Evolutionary conservation across 2,329 filamentous ascomycete genomes (phyloP).

Genomic region (Madurella mycetomatis): DNA sequence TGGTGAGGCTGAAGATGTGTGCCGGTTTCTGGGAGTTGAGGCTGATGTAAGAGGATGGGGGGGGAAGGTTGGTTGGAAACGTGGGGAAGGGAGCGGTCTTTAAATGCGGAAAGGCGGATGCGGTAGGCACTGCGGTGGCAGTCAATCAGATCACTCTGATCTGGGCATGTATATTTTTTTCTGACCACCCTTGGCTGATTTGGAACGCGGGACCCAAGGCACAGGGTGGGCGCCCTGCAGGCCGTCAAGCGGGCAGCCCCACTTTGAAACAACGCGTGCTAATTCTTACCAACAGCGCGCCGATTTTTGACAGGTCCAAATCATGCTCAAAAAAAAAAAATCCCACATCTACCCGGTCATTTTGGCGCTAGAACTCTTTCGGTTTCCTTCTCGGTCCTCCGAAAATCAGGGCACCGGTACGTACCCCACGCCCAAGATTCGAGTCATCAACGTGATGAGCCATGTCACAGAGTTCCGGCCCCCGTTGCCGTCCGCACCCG

Average conservation of each 20-base stretch:
- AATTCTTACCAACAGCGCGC: background rate
- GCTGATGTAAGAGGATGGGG: conserved; percentile 8
- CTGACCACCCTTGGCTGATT: conserved; percentile 24
- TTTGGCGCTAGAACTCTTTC: conserved; percentile 6
- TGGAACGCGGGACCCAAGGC: conserved; percentile 11
- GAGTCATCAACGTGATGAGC: background rate
- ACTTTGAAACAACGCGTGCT: conserved; percentile 8
- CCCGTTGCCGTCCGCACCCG: conserved; percentile 2
- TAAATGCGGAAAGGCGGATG: conserved; percentile 26
- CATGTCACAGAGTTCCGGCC: background rate
- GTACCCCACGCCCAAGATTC: background rate
- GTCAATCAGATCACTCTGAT: conserved; percentile 24
- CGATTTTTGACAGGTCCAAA: conserved; percentile 13
- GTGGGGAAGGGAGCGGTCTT: conserved; percentile 27
- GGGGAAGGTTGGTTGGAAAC: conserved; percentile 19
- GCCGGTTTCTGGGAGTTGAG: conserved; percentile 9
- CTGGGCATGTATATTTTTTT: conserved; percentile 13
- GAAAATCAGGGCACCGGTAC: background rate
- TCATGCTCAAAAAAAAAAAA: background rate
- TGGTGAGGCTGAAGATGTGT: conserved; percentile 23
- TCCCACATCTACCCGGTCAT: background rate
- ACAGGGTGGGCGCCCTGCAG: conserved; percentile 5
- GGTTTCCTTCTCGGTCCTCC: conserved; percentile 5
- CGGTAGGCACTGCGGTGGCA: conserved; percentile 16
- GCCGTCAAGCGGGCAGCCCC: conserved; percentile 11